A percentile compares a stretch with the other conserved stretches of the same genome.
Conservation (phyloP, 768 basidiomycete genomes). For the Suillus placidus region DNA sequence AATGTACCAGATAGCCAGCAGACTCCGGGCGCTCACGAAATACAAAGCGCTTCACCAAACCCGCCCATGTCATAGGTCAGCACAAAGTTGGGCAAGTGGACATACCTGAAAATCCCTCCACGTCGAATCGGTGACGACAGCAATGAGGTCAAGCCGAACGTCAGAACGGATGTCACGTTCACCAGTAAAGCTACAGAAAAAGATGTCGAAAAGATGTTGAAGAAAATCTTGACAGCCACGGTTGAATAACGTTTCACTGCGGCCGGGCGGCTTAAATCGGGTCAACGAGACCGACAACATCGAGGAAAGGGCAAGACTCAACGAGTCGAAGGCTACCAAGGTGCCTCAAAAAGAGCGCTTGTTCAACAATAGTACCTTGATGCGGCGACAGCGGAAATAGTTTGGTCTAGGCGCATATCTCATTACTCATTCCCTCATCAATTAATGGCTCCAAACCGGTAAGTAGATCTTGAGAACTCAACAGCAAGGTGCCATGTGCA, state of each 20-base stretch:
- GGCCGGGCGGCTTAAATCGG: neutral
- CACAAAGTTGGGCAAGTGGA: neutral
- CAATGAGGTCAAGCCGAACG: neutral
- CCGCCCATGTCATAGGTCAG: neutral
- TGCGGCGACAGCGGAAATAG: neutral
- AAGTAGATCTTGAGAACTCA: conserved; percentile 26
- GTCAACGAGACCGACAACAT: conserved; percentile 6
- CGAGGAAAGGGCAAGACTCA: conserved; percentile 3
- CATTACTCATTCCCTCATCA: conserved; percentile 6
- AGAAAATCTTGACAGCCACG: neutral
- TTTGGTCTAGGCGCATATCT: neutral
- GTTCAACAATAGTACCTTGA: neutral
- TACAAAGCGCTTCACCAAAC: neutral
- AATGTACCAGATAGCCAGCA: neutral
- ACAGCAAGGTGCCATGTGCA: conserved; percentile 15
- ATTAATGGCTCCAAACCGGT: neutral
- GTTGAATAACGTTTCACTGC: neutral
- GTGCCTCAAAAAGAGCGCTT: neutral
- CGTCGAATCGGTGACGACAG: neutral
- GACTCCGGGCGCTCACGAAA: neutral
- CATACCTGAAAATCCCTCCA: neutral
- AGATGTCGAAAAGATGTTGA: neutral
- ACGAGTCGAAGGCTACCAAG: neutral
- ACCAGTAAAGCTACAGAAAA: neutral
- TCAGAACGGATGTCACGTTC: neutral